Percentiles rank a stretch among this genome's conserved stretches.
Evolutionary conservation across 768 basidiomycete species (phyloP).

Genomic region (Galerina sulciceps): DNA sequence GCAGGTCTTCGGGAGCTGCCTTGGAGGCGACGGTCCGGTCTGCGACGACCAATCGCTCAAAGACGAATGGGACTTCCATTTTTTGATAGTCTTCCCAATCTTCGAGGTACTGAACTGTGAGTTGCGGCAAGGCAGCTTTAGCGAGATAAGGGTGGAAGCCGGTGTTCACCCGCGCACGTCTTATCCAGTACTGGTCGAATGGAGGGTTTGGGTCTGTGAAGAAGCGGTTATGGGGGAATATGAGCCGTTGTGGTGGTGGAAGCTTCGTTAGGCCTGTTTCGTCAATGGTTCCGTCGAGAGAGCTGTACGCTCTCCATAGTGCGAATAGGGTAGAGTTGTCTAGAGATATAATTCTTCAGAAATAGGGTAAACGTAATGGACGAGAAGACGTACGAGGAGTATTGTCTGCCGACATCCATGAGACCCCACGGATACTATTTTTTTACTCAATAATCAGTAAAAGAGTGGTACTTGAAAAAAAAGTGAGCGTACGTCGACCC

Average conservation of each 20-base stretch:
- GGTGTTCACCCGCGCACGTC: conserved; percentile 53
- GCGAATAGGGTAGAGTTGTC: conserved; percentile 78
- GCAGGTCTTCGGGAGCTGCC: conserved; percentile 32
- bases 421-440: conserved; percentile 65
- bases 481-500: conserved; percentile 53
- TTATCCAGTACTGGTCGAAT: conserved; percentile 36
- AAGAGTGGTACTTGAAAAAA: neutral
- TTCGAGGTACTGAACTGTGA: conserved; percentile 66
- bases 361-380: conserved; percentile 9
- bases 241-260: conserved; percentile 70
- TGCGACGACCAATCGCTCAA: conserved; percentile 78
- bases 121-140: conserved; percentile 75
- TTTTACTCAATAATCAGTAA: neutral
- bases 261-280: conserved; percentile 53
- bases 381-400: conserved; percentile 47
- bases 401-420: conserved; percentile 65
- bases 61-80: conserved; percentile 70
- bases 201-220: conserved; percentile 53
- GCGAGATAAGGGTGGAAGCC: conserved; percentile 76
- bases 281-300: conserved; percentile 53
- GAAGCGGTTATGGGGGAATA: conserved; percentile 72
- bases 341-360: conserved; percentile 22
- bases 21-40: conserved; percentile 70
- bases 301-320: conserved; percentile 77
- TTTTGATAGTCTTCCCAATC: conserved; percentile 81